Evolutionary conservation across 768 basidiomycete genomes (phyloP), one percentile per base, ranked within the genome.

Genomic region (Lyophyllum shimeji): DNA sequence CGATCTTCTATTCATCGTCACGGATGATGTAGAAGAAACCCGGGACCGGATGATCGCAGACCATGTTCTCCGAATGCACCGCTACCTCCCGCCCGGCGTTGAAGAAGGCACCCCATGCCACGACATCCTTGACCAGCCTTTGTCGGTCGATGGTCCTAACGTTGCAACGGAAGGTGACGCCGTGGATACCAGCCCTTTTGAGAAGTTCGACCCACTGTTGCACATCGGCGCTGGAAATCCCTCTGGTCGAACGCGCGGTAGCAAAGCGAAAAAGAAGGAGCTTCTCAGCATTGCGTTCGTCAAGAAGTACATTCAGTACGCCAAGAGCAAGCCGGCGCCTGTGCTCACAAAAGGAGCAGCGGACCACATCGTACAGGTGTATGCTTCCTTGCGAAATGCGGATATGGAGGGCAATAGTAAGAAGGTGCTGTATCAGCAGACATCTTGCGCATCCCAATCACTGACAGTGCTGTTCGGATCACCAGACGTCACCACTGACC

Each of bases 291-390:
- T 97, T 58, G 76, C 88, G 5, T 99, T 99, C 67, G 86, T 99
- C 69, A 99, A 99, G 75, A 98, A 98, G 73, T 98, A 95, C 65
- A 90, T 99, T 55, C 96, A 98, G 72, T 98, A 98, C 65, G 91
- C 96, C 42, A 98, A 98, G 75, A 90, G 85, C 72, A 86, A 89
- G 64, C 81, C 86, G 17, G 82, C 89, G 55, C 97, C 97, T 1
- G 85, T 82, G 21, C 74, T 98, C 60, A 96, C 93, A 7, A 89
- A 94, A 68, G 94, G 91, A 39, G 97, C 97, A 5, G 93, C 95
- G 54, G 95, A 97, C 69, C 83, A 88, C 69, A 98, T 99, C 59
- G 90, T 96, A 39, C 84, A 90, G 46, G 90, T 95, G 34, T 99
- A 98, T 71, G 87, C 94, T 46, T 88, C 80, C 48, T 79, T 99